A percentile compares a stretch with the other conserved stretches of the same genome.
These are phyloP conservation scores for Cyphellophora europaea DNA, from an alignment of 2,329 filamentous ascomycete genomes.

Conservation along the genomic window DNA sequence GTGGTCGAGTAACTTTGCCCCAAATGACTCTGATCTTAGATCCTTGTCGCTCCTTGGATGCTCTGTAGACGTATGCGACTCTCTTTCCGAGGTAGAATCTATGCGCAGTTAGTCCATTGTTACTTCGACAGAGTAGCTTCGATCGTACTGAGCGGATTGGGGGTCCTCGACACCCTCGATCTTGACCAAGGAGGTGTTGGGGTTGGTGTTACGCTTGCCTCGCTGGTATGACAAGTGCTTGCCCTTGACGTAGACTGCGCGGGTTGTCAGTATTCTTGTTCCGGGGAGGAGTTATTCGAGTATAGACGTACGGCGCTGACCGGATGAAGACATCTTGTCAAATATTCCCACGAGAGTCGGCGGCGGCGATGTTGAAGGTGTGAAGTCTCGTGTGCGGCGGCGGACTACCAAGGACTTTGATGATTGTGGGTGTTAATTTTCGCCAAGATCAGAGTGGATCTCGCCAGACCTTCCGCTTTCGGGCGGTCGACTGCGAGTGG, in stretches of 20 bases:
- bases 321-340: slow-evolving; percentile 78
- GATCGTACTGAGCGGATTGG: slow-evolving; percentile 77
- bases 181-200: slow-evolving; percentile 88
- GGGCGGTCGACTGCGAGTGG: too few species aligned
- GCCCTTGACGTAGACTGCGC: slow-evolving; percentile 82
- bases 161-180: slow-evolving; percentile 95
- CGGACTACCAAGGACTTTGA: too few species aligned
- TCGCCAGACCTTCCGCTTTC: too few species aligned
- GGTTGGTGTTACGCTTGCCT: slow-evolving; percentile 83
- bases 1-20: slow-evolving; percentile 94
- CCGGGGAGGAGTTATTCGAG: not conserved
- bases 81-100: slow-evolving; percentile 98
- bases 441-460: too few species aligned
- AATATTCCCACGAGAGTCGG: slow-evolving; percentile 32
- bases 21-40: slow-evolving; percentile 99
- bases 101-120: slow-evolving; percentile 8
- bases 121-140: too few species aligned
- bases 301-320: slow-evolving; percentile 71
- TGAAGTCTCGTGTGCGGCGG: too few species aligned
- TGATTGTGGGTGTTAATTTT: too few species aligned
- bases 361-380: slow-evolving; percentile 29
- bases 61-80: slow-evolving; percentile 97
- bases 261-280: slow-evolving; percentile 21
- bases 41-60: slow-evolving; percentile 85
- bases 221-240: slow-evolving; percentile 98